These are phyloP conservation scores for Pleurotus pulmonarius DNA, from an alignment of 768 basidiomycete genomes.

Conservation along the genomic window DNA sequence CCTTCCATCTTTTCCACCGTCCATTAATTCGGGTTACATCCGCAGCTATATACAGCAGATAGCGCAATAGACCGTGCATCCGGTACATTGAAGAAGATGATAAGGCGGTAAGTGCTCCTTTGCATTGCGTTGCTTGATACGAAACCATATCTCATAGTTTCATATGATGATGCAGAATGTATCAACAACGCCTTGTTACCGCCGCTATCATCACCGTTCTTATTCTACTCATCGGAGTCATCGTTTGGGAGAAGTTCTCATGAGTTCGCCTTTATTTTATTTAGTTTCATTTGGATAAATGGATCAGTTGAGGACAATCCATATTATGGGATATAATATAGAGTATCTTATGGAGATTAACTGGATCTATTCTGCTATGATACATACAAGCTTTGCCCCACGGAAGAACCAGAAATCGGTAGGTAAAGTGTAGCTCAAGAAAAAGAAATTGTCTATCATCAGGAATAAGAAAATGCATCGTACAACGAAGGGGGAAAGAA, in stretches of 20 bases:
- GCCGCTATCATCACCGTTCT: conserved; percentile 83
- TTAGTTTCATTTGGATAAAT: conserved; percentile 11
- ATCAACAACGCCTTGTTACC: conserved; percentile 90
- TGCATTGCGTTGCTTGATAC: conserved; percentile 9
- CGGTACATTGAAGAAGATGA: conserved; percentile 92
- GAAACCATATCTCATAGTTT: conserved; percentile 26
- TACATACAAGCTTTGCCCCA: conserved; percentile 8
- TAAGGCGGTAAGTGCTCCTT: conserved; percentile 67
- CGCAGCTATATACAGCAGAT: conserved; percentile 82
- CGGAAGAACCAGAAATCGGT: conserved; percentile 3
- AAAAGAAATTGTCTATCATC: conserved; percentile 3
- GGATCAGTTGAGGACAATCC: conserved; percentile 11
- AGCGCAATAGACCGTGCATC: conserved; percentile 87
- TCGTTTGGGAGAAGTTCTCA: conserved; percentile 75
- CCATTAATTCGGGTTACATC: no score
- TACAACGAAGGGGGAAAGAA: conserved; percentile 15
- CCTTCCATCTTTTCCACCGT: neutral
- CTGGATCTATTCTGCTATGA: conserved; percentile 7
- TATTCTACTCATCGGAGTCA: conserved; percentile 75
- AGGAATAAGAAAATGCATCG: conserved; percentile 9
- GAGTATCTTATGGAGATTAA: conserved; percentile 4
- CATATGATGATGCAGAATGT: conserved; percentile 69
- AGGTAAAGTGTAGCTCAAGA: neutral
- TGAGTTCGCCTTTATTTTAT: conserved; percentile 38
- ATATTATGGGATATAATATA: conserved; percentile 1